A percentile compares a stretch with the other conserved stretches of the same genome.
These are phyloP conservation scores for Tricholoma terreum DNA, from an alignment of 768 basidiomycete species.

Conservation along the genomic window DNA sequence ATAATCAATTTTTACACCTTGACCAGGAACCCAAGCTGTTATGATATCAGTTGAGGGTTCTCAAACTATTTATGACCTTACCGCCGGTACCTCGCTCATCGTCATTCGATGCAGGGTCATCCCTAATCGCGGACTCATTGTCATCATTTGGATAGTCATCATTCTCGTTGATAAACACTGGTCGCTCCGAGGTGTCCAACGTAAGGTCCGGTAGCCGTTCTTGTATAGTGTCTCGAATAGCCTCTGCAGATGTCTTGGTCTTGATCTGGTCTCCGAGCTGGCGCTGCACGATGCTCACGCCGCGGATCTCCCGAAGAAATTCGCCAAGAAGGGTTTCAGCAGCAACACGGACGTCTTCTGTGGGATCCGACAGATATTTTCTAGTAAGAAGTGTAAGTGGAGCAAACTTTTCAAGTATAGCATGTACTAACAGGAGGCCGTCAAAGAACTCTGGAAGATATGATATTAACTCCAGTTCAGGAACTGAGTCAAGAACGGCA, in stretches of 20 bases:
- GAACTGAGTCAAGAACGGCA: constrained; percentile 90
- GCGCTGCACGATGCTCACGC: constrained; percentile 73
- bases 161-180: constrained; percentile 54
- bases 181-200: constrained; percentile 53
- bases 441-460: constrained; percentile 95
- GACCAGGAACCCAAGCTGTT: constrained; percentile 86
- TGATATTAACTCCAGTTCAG: constrained; percentile 91
- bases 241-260: constrained; percentile 40
- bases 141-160: constrained; percentile 40
- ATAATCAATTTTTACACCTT: constrained; percentile 90
- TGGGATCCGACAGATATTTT: constrained; percentile 94
- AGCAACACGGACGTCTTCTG: constrained; percentile 86
- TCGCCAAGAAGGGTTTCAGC: constrained; percentile 88
- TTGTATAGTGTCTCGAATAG: constrained; percentile 38
- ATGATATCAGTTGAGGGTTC: constrained; percentile 9
- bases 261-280: constrained; percentile 56
- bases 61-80: constrained; percentile 25
- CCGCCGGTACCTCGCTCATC: constrained; percentile 66
- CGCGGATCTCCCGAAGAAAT: constrained; percentile 87
- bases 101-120: constrained; percentile 45
- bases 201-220: constrained; percentile 62
- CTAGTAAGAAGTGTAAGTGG: constrained; percentile 35
- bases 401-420: constrained; percentile 4
- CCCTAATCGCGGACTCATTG: constrained; percentile 37
- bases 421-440: constrained; percentile 74